Base-by-base conservation (phyloP, 2,329 filamentous ascomycete genomes). In the Pseudogymnoascus sp. region DNA sequence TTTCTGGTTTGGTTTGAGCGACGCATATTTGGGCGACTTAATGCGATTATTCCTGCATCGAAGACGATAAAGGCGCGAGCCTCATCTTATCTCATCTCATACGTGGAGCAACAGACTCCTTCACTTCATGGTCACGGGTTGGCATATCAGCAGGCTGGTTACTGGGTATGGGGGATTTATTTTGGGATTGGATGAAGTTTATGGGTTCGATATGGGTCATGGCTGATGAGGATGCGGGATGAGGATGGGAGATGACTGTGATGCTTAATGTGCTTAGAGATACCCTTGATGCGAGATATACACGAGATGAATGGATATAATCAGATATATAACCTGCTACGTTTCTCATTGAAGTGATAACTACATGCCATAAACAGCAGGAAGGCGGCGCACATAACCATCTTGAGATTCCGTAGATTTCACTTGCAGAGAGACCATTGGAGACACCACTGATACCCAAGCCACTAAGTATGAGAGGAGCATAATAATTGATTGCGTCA, bases 51-150 rank as follows among this genome's bases (percentile, higher is more conserved):
- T 61, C 19, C 19, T 26, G 35, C 35, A 42, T 61, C 33, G n/a
- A 42, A 61, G 59, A 61, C 38, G 59, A 61, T 61, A 61, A 61
- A 61, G 59, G 59, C 59, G 59, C 59, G 38, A 61, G 59, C 38
- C 59, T 61, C 59, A 40, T 42, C 59, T 26, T 26, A 40, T 61
- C 59, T 61, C 36, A 36, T 28, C 28, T 61, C 35, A 61, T 26
- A 40, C 35, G 17, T 26, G 59, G 59, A 61, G 50, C 28, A 57
- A 57, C 28, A 57, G 50, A 57, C 50, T 33, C 28, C 50, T 57
- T 57, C 17, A 6, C 5, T 57, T 57, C 50, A n/a, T 10, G 50
- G 50, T 57, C 50, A 57, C 50, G 17, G 50, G 50, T 57, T 57
- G 50, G 50, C 50, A 21, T 57, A 53, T 53, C 28, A 57, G 50